phyloP scores from a whole-genome alignment of 2,329 filamentous ascomycete species.

The Trichoderma guizhouense region DNA sequence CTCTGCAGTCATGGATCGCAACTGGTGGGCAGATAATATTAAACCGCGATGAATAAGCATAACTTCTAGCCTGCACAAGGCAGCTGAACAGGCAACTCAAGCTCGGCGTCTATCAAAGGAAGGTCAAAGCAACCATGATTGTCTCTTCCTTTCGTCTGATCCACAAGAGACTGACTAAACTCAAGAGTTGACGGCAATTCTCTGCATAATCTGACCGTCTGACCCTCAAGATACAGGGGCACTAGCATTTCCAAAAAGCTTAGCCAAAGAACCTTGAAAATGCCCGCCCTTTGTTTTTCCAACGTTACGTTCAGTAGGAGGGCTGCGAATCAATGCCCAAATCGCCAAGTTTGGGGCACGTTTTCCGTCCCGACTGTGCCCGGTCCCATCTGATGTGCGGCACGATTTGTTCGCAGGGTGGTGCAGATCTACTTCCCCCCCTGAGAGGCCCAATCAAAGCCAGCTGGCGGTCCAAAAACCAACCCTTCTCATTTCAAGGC shows the following conservation, averaged over 20 bases:
- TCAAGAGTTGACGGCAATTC: background rate
- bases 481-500: constrained; percentile 7
- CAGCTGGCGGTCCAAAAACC: background rate
- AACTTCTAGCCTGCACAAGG: background rate
- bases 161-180: background rate
- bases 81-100: background rate
- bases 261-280: background rate
- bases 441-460: background rate
- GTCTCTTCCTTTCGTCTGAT: background rate
- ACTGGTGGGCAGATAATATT: background rate
- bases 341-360: background rate
- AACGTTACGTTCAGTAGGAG: background rate
- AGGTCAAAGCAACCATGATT: background rate
- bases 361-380: background rate
- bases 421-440: background rate
- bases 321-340: background rate
- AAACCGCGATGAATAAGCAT: background rate
- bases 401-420: background rate
- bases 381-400: background rate
- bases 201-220: too few species aligned
- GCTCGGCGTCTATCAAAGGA: background rate
- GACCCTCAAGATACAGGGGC: background rate
- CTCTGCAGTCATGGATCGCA: background rate
- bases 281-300: background rate
- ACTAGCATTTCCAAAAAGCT: background rate